phyloP scores from a whole-genome alignment of 1,284 basidiomycete genomes.

The Papiliotrema flavescens region DNA sequence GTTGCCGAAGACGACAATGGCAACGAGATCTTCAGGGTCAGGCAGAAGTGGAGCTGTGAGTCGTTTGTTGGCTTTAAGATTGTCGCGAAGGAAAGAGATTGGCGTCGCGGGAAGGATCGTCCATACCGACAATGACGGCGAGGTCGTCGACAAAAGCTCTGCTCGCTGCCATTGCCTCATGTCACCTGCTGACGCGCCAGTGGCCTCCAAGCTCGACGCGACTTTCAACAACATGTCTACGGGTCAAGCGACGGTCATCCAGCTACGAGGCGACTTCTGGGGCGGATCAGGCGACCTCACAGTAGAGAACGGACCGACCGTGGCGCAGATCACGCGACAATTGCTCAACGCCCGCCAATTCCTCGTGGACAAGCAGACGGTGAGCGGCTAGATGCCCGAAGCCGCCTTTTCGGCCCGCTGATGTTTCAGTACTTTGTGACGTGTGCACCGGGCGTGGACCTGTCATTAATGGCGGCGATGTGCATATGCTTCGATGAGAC shows the following conservation, averaged over 20 bases:
- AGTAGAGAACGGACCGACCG: slow-evolving; percentile 24
- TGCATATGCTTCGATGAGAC: slow-evolving; percentile 41
- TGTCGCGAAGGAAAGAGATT: too few relatives aligned
- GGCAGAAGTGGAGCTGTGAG: slow-evolving; percentile 30
- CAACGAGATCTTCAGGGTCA: slow-evolving; percentile 34
- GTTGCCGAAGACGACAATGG: slow-evolving; percentile 31
- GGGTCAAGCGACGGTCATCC: slow-evolving; percentile 18
- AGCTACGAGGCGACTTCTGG: slow-evolving; percentile 37
- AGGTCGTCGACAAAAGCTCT: too few relatives aligned
- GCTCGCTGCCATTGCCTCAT: too few relatives aligned
- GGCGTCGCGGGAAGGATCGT: too few relatives aligned
- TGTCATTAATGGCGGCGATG: slow-evolving; percentile 47
- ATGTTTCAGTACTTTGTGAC: slow-evolving; percentile 43
- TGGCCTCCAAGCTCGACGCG: slow-evolving; percentile 38
- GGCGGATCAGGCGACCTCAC: slow-evolving; percentile 33
- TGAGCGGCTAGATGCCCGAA: too few relatives aligned
- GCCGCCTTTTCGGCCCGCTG: too few relatives aligned
- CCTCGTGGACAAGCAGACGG: slow-evolving; percentile 38
- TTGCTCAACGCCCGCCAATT: slow-evolving; percentile 31
- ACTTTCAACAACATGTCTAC: slow-evolving; percentile 34
- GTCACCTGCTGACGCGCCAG: slow-evolving; percentile 37
- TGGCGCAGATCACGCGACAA: slow-evolving; percentile 40
- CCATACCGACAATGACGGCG: too few relatives aligned
- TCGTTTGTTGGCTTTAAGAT: too few relatives aligned
- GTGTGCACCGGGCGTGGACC: slow-evolving; percentile 50